These are phyloP conservation scores for Mortierella sp. DNA, from an alignment of 371 early-diverging fungal genomes.

Conservation along the genomic window DNA sequence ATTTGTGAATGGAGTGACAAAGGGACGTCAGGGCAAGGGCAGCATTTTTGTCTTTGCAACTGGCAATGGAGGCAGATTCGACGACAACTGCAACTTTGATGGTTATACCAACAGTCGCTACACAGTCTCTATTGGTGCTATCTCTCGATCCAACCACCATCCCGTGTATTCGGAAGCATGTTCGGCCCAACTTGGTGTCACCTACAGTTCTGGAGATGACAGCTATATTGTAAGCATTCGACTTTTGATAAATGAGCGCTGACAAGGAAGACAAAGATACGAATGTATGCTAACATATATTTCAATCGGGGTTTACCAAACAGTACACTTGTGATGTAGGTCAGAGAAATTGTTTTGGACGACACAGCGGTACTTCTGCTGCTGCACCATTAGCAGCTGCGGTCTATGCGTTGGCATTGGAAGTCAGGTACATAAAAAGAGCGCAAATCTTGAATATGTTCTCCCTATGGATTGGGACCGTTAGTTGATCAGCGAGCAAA, in stretches of 20 bases:
- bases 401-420: conserved; percentile 90
- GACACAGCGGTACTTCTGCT: conserved; percentile 97
- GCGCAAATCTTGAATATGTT: not conserved
- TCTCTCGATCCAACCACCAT: conserved; percentile 78
- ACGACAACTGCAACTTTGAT: conserved; percentile 96
- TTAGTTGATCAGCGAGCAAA: not conserved
- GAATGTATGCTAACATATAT: no score
- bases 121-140: conserved; percentile 92
- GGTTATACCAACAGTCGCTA: conserved; percentile 96
- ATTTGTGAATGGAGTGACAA: conserved; percentile 80
- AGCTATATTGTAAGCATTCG: conserved; percentile 74
- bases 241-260: no score
- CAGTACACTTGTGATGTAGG: conserved; percentile 91
- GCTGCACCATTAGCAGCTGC: conserved; percentile 97
- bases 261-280: no score
- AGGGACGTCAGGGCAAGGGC: conserved; percentile 88
- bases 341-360: conserved; percentile 70
- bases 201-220: conserved; percentile 86
- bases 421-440: conserved; percentile 53
- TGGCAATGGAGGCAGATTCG: conserved; percentile 87
- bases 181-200: conserved; percentile 87
- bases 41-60: conserved; percentile 94
- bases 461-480: not conserved
- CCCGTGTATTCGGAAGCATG: conserved; percentile 91
- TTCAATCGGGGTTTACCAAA: not conserved